Percentiles rank a stretch among this genome's conserved stretches.
Conservation (phyloP, 2,329 filamentous ascomycete genomes). For the Colletotrichum navitas region DNA sequence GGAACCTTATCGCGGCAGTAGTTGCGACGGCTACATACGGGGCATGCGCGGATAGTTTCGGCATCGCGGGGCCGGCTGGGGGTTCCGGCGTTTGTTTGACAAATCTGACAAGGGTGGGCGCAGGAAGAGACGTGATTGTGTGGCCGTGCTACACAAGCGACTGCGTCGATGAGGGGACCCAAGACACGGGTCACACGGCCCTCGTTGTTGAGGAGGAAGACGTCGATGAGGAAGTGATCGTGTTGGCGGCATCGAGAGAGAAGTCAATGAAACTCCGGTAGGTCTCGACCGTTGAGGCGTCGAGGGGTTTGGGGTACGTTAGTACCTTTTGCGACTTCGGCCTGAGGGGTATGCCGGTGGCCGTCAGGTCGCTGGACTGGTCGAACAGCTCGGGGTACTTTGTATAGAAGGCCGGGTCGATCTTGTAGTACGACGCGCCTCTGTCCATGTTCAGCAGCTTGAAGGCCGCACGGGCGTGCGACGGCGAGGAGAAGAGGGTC, state of each 20-base stretch:
- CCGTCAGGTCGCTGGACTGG: slow-evolving; percentile 45
- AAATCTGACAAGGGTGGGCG: not conserved
- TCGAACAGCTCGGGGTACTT: slow-evolving; percentile 51
- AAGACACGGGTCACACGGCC: slow-evolving; percentile 17
- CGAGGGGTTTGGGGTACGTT: slow-evolving; percentile 49
- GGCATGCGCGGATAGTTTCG: slow-evolving; percentile 16
- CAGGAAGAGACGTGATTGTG: slow-evolving; percentile 12
- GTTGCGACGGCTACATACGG: slow-evolving; percentile 27
- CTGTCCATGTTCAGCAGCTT: slow-evolving; percentile 49
- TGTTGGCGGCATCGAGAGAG: slow-evolving; percentile 47
- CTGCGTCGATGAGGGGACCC: not conserved
- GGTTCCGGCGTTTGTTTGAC: not conserved
- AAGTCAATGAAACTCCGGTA: slow-evolving; percentile 52
- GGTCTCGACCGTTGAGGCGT: slow-evolving; percentile 47
- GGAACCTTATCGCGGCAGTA: not conserved
- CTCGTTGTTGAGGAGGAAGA: slow-evolving; percentile 23
- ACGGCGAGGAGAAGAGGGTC: slow-evolving; percentile 45
- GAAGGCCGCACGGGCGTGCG: slow-evolving; percentile 47
- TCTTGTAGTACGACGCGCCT: slow-evolving; percentile 50
- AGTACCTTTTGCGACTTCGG: slow-evolving; percentile 45
- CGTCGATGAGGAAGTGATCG: slow-evolving; percentile 32
- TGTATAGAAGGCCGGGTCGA: slow-evolving; percentile 50
- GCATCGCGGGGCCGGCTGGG: slow-evolving; percentile 21
- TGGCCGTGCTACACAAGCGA: slow-evolving; percentile 33
- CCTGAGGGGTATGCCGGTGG: slow-evolving; percentile 48